phyloP scores from a whole-genome alignment of 176 grass and related monocot species.

The Musa acuminata region DNA sequence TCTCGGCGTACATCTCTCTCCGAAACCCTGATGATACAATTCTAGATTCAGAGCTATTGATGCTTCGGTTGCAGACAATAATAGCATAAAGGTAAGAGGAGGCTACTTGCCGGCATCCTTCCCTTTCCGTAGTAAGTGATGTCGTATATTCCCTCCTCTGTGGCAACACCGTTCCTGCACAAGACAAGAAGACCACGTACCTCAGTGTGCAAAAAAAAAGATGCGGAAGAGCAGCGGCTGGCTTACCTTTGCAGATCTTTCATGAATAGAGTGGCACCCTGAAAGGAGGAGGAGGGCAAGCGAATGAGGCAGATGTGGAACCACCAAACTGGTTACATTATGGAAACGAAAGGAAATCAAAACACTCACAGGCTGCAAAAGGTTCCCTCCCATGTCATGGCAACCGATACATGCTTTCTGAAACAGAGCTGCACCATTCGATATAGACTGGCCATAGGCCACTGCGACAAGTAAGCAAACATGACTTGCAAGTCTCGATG shows the following conservation, averaged over 20 bases:
- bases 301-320: conserved; percentile 5
- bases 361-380: conserved; percentile 66
- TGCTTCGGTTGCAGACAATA: not conserved
- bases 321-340: not conserved
- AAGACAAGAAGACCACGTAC: not conserved
- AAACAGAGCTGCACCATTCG: conserved; percentile 55
- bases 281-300: not conserved
- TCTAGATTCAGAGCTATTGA: not conserved
- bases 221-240: not conserved
- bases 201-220: too few species aligned
- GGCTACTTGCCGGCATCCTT: conserved; percentile 64
- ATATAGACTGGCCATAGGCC: conserved; percentile 36
- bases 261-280: conserved; percentile 81
- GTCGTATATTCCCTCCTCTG: conserved; percentile 69
- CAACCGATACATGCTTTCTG: conserved; percentile 80
- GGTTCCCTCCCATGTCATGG: conserved; percentile 92
- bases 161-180: conserved; percentile 67
- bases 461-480: conserved; percentile 19
- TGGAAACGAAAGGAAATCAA: not conserved
- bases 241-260: conserved; percentile 82
- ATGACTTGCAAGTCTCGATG: not conserved
- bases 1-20: conserved; percentile 65
- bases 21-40: conserved; percentile 46
- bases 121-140: conserved; percentile 88
- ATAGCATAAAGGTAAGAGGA: not conserved